These are phyloP conservation scores for Aspergillus thermomutatus DNA, from an alignment of 2,329 filamentous ascomycete species.

Conservation along the genomic window DNA sequence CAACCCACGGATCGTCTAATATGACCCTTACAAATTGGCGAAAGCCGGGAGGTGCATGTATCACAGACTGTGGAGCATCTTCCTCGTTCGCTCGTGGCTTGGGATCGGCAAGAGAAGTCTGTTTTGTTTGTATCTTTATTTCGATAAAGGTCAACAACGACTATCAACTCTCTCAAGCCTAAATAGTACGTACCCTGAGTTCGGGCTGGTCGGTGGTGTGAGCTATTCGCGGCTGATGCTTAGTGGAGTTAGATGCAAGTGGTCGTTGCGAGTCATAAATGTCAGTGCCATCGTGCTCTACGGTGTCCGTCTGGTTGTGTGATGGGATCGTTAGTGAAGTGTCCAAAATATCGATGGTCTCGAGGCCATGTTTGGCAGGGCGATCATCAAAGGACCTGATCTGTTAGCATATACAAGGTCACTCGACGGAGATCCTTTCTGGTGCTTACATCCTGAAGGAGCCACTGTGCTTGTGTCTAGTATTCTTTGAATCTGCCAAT, in stretches of 20 bases:
- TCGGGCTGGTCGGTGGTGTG: conserved; percentile 13
- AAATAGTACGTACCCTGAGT: conserved; percentile 22
- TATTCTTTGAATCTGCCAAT: neutral
- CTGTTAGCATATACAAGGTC: conserved; percentile 1
- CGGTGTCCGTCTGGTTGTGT: neutral
- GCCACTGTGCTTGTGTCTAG: neutral
- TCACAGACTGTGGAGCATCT: conserved; percentile 71
- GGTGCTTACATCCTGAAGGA: conserved; percentile 4
- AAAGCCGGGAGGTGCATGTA: conserved; percentile 84
- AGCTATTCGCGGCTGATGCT: neutral
- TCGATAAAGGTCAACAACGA: neutral
- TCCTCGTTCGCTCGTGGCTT: conserved; percentile 62
- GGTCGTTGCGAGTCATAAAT: neutral
- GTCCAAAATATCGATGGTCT: neutral
- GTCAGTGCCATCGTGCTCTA: neutral
- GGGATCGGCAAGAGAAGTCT: conserved; percentile 11
- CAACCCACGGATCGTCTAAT: neutral
- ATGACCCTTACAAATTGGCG: conserved; percentile 65
- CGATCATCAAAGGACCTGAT: conserved; percentile 6
- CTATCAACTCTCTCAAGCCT: neutral
- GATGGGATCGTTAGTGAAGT: neutral
- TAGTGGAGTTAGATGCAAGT: neutral
- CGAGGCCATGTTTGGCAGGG: neutral
- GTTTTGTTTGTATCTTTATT: conserved; percentile 30
- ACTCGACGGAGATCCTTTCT: neutral